Conservation (phyloP, 495 filamentous ascomycete genomes). For the Evernia prunastri region DNA sequence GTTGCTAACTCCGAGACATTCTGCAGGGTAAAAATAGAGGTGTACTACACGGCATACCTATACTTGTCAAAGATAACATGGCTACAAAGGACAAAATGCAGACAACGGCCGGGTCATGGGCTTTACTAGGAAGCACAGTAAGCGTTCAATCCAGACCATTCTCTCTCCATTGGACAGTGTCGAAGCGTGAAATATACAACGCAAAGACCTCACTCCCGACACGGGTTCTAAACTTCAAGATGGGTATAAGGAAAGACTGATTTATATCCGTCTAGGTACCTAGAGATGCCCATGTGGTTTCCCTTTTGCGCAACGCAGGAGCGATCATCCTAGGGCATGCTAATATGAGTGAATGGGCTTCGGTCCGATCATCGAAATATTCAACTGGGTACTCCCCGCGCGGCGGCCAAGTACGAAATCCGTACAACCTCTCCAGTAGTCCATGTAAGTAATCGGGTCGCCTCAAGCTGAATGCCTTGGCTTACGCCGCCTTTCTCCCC, state of each 20-base stretch:
- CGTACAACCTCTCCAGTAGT: slow-evolving; percentile 24
- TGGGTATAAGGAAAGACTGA: background rate
- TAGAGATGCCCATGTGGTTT: slow-evolving; percentile 30
- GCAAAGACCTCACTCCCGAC: background rate
- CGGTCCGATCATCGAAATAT: slow-evolving; percentile 29
- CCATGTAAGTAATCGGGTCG: slow-evolving; percentile 20
- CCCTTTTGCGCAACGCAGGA: slow-evolving; percentile 35
- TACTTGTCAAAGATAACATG: slow-evolving; percentile 58
- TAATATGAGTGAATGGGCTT: slow-evolving; percentile 38
- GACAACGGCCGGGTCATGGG: slow-evolving; percentile 42
- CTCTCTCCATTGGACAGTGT: background rate
- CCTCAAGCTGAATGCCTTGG: background rate
- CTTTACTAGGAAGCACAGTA: slow-evolving; percentile 28
- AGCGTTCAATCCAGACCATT: background rate
- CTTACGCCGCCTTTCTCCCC: background rate
- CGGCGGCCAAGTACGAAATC: slow-evolving; percentile 34
- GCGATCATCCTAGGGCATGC: slow-evolving; percentile 41
- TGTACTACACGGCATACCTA: slow-evolving; percentile 54
- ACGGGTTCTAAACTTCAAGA: background rate
- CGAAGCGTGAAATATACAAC: background rate
- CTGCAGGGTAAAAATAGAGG: slow-evolving; percentile 33
- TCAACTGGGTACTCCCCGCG: slow-evolving; percentile 38
- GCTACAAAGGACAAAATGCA: slow-evolving; percentile 54
- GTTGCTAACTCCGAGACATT: background rate
- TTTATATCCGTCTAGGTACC: background rate